Conservation (phyloP, 805 yeast species). For the Suhomyces vadensis region DNA sequence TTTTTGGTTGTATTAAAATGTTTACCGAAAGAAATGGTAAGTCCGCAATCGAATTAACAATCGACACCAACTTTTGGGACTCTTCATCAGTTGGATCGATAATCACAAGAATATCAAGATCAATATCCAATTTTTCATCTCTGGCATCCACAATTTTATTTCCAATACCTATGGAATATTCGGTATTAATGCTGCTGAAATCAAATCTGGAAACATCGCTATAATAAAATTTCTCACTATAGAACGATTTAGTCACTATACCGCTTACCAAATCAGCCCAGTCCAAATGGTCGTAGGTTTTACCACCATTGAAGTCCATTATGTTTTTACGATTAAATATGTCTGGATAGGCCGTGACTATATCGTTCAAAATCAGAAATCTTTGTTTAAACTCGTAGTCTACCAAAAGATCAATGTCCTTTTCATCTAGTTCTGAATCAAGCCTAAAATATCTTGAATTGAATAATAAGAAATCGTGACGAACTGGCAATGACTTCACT, state of each 20-base stretch:
- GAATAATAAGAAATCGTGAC: slow-evolving; percentile 43
- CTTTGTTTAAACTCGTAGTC: slow-evolving; percentile 51
- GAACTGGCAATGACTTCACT: slow-evolving; percentile 30
- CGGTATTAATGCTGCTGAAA: slow-evolving; percentile 32
- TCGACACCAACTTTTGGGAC: slow-evolving; percentile 61
- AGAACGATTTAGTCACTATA: slow-evolving; percentile 45
- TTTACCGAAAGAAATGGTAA: slow-evolving; percentile 53
- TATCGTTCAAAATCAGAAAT: slow-evolving; percentile 31
- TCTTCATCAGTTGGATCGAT: slow-evolving; percentile 72
- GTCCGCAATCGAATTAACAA: slow-evolving; percentile 41
- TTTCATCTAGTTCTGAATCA: slow-evolving; percentile 19
- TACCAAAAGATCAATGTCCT: slow-evolving; percentile 39
- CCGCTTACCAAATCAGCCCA: slow-evolving; percentile 52
- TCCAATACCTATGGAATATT: slow-evolving; percentile 28
- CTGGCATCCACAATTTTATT: slow-evolving; percentile 12
- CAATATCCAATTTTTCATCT: slow-evolving; percentile 20
- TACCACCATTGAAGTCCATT: slow-evolving; percentile 18
- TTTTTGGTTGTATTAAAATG: slow-evolving; percentile 60
- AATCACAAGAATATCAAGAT: slow-evolving; percentile 57
- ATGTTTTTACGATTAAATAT: slow-evolving; percentile 19
- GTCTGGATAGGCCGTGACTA: slow-evolving; percentile 29
- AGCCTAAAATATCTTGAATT: slow-evolving; percentile 56
- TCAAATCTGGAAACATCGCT: slow-evolving; percentile 50
- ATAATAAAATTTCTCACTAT: slow-evolving; percentile 43
- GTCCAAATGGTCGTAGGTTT: slow-evolving; percentile 30